Evolutionary conservation across 2,329 filamentous ascomycete species (phyloP).

Genomic region (Coleophoma crateriformis): DNA sequence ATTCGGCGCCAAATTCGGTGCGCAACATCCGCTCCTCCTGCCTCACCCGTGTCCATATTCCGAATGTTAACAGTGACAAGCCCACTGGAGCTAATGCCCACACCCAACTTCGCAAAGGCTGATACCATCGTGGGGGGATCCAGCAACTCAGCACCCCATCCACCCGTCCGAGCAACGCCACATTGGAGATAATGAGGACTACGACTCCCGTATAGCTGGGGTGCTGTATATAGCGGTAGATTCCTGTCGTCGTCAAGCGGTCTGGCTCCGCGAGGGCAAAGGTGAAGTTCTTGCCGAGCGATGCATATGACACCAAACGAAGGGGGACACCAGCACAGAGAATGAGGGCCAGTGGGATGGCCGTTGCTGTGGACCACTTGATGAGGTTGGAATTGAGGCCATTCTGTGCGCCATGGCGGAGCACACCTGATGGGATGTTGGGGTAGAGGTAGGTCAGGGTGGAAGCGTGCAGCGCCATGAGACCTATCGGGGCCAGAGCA

Average conservation of each 20-base stretch:
- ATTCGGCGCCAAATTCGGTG: constrained; percentile 38
- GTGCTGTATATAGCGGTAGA: constrained; percentile 73
- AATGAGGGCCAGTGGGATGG: constrained; percentile 14
- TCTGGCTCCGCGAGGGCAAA: constrained; percentile 49
- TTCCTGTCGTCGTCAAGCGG: constrained; percentile 68
- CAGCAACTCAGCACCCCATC: constrained; percentile 36
- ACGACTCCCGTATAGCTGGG: constrained; percentile 63
- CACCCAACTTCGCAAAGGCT: neutral
- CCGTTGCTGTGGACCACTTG: constrained; percentile 17
- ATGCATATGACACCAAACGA: constrained; percentile 33
- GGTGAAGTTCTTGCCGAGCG: constrained; percentile 46
- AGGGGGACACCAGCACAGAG: constrained; percentile 25
- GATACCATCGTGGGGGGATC: constrained; percentile 22
- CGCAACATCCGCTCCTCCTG: constrained; percentile 47
- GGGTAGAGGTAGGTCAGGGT: neutral
- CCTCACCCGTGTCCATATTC: constrained; percentile 29
- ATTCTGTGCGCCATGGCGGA: neutral
- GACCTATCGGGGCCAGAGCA: neutral
- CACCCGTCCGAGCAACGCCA: constrained; percentile 28
- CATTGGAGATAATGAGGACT: constrained; percentile 27
- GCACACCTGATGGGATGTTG: neutral
- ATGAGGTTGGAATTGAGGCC: constrained; percentile 10
- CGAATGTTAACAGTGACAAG: constrained; percentile 13
- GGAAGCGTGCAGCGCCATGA: neutral
- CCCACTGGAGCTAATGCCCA: neutral